Evolutionary conservation across 2,329 filamentous ascomycete species (phyloP).

Genomic region (Magnaporthiopsis incrustans): DNA sequence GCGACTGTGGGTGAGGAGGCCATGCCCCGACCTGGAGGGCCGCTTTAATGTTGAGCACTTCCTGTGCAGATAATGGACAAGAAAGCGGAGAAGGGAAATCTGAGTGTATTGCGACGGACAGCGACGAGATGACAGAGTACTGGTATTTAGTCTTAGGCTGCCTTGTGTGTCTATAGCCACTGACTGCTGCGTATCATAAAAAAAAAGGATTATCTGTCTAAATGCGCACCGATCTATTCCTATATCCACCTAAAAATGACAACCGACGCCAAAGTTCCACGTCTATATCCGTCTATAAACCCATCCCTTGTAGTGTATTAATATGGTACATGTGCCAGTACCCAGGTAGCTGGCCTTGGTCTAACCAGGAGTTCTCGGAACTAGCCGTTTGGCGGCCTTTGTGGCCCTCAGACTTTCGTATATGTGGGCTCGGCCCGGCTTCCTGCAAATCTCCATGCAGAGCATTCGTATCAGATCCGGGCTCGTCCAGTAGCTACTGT

Average conservation of each 20-base stretch:
- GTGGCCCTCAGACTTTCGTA: slow-evolving; percentile 50
- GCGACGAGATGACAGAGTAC: too few species aligned
- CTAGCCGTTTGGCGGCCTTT: slow-evolving; percentile 38
- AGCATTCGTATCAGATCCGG: slow-evolving; percentile 85
- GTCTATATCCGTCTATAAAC: too few species aligned
- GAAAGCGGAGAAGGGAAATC: too few species aligned
- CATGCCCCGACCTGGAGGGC: too few species aligned
- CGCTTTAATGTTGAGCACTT: too few species aligned
- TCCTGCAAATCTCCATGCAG: slow-evolving; percentile 77
- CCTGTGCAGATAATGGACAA: too few species aligned
- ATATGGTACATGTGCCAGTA: neutral
- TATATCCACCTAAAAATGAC: neutral
- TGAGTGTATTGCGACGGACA: too few species aligned
- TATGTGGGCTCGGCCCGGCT: slow-evolving; percentile 54
- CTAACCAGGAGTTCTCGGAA: neutral
- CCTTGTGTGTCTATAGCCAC: too few species aligned
- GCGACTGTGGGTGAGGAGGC: too few species aligned
- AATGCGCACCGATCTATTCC: neutral
- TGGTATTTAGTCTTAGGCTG: too few species aligned
- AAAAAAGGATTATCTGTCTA: neutral
- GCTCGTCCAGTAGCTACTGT: slow-evolving; percentile 88
- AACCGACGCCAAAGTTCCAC: neutral
- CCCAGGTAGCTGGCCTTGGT: neutral
- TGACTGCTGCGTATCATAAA: too few species aligned
- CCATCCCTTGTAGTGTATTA: neutral